phyloP scores from a whole-genome alignment of 352 stramenopile genomes.

The Bremia lactucae region DNA sequence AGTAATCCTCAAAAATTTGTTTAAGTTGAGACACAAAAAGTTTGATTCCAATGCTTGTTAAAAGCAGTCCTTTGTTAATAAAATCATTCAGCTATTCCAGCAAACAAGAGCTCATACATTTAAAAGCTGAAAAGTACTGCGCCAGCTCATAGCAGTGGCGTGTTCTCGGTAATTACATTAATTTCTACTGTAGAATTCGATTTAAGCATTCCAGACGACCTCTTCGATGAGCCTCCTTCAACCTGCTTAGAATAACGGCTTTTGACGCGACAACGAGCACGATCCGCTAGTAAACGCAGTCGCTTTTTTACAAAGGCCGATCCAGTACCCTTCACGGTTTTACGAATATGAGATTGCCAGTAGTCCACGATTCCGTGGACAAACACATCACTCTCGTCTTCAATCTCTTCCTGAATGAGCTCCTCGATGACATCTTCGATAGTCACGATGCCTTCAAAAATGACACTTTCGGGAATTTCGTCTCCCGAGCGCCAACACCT shows the following conservation, averaged over 20 bases:
- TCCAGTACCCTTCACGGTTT: slow-evolving; percentile 19
- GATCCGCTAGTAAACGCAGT: slow-evolving; percentile 28
- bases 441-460: slow-evolving; percentile 86
- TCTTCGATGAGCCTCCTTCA: slow-evolving; percentile 9
- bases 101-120: too few relatives aligned
- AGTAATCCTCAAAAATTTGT: too few relatives aligned
- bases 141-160: slow-evolving; percentile 27
- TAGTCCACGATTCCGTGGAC: slow-evolving; percentile 57
- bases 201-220: slow-evolving; percentile 3
- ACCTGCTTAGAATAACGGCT: slow-evolving; percentile 22
- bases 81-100: too few relatives aligned
- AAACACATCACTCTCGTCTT: slow-evolving; percentile 84
- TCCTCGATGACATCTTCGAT: slow-evolving; percentile 91
- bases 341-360: slow-evolving; percentile 28
- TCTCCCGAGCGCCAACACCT: slow-evolving; percentile 38
- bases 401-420: slow-evolving; percentile 86
- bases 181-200: slow-evolving; percentile 29
- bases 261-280: slow-evolving; percentile 26
- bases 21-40: too few relatives aligned
- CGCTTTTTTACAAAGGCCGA: slow-evolving; percentile 33
- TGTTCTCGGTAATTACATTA: slow-evolving; percentile 40
- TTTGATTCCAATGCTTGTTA: too few relatives aligned
- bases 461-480: slow-evolving; percentile 33
- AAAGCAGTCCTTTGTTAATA: too few relatives aligned
- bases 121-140: too few relatives aligned